These are phyloP conservation scores for Parsonsia alboflavescens DNA, from an alignment of 257 asterid species.

Conservation along the genomic window DNA sequence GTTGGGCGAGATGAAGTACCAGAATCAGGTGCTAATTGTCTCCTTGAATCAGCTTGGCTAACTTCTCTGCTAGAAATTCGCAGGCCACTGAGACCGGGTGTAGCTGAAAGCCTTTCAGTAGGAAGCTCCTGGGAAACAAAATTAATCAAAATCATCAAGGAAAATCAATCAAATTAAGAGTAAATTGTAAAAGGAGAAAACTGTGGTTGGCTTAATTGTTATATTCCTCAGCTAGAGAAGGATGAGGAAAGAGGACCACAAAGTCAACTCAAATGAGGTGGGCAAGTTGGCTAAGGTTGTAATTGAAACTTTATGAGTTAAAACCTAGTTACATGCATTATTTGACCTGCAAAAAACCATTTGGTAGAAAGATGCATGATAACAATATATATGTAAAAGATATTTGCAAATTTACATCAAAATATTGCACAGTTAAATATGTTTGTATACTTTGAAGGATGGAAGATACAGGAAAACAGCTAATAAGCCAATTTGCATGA, in stretches of 20 bases:
- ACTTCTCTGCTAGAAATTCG: constrained; percentile 44
- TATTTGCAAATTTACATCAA: background rate
- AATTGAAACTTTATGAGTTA: background rate
- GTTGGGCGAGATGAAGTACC: constrained; percentile 20
- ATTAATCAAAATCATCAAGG: background rate
- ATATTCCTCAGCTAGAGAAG: background rate
- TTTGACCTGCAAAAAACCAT: too few species aligned
- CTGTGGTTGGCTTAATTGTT: background rate
- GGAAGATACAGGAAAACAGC: background rate
- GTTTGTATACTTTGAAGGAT: background rate
- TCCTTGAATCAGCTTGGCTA: constrained; percentile 45
- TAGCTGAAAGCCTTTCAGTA: constrained; percentile 28
- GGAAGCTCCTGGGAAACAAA: constrained; percentile 47
- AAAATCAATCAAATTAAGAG: background rate
- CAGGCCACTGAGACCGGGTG: constrained; percentile 29
- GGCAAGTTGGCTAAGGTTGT: background rate
- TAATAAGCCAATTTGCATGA: background rate
- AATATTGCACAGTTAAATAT: background rate
- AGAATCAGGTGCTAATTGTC: constrained; percentile 24
- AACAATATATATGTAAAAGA: background rate
- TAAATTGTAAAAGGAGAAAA: background rate
- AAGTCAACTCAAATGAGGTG: background rate
- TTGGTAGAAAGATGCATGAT: background rate
- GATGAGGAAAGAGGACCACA: background rate
- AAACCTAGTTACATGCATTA: background rate